Conservation (phyloP, 768 basidiomycete species). For the Boletus vermiculosoides region DNA sequence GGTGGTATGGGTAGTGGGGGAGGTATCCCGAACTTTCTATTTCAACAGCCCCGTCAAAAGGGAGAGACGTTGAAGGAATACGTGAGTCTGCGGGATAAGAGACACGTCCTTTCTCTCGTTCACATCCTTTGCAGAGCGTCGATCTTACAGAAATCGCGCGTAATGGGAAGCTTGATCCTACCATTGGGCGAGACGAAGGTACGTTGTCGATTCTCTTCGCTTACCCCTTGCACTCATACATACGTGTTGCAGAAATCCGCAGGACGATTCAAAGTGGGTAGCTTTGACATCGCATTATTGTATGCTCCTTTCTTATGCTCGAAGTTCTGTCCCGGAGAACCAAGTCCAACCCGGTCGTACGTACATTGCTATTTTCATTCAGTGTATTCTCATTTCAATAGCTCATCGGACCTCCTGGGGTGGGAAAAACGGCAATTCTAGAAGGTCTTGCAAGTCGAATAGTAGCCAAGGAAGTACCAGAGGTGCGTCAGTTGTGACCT, state of each 20-base stretch:
- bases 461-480: constrained; percentile 86
- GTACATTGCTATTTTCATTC: constrained; percentile 22
- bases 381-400: constrained; percentile 22
- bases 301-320: not conserved
- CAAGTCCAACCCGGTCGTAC: constrained; percentile 87
- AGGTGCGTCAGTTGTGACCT: constrained; percentile 46
- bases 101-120: not conserved
- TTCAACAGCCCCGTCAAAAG: constrained; percentile 63
- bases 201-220: not conserved
- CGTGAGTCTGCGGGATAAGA: constrained; percentile 39
- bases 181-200: constrained; percentile 88
- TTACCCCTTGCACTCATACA: not conserved
- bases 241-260: constrained; percentile 62
- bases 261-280: constrained; percentile 84
- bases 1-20: constrained; percentile 34
- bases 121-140: constrained; percentile 51
- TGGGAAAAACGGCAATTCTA: constrained; percentile 90
- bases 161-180: constrained; percentile 85
- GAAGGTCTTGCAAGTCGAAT: constrained; percentile 89
- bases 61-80: constrained; percentile 87
- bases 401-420: constrained; percentile 85
- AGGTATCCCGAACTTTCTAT: constrained; percentile 57
- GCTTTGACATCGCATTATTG: not conserved
- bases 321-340: constrained; percentile 82
- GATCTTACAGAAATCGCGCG: constrained; percentile 84